A percentile compares a stretch with the other conserved stretches of the same genome.
phyloP scores from a whole-genome alignment of 1,284 basidiomycete species.

The Uromyces viciae-fabae region DNA sequence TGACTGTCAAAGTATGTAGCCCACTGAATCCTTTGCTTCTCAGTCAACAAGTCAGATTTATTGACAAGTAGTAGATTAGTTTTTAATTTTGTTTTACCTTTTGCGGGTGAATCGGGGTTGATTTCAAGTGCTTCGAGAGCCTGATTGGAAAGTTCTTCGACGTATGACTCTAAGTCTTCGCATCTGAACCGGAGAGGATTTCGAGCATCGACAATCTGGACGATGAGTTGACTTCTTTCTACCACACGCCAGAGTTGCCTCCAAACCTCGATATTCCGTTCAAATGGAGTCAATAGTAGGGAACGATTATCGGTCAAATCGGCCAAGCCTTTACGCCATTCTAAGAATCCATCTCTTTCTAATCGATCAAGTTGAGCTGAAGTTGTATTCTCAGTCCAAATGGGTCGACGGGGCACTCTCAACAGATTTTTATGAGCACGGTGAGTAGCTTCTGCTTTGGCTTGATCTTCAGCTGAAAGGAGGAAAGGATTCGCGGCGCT shows the following conservation, averaged over 20 bases:
- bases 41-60: slow-evolving; percentile 88
- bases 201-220: slow-evolving; percentile 92
- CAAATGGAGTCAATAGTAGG: slow-evolving; percentile 85
- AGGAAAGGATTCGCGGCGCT: slow-evolving; percentile 75
- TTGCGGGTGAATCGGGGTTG: slow-evolving; percentile 45
- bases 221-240: slow-evolving; percentile 85
- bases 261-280: slow-evolving; percentile 95
- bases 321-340: slow-evolving; percentile 85
- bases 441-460: slow-evolving; percentile 68
- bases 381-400: slow-evolving; percentile 77
- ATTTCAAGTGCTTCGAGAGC: neutral
- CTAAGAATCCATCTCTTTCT: slow-evolving; percentile 80
- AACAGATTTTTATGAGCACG: slow-evolving; percentile 68
- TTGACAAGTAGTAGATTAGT: slow-evolving; percentile 84
- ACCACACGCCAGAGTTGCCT: slow-evolving; percentile 90
- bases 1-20: slow-evolving; percentile 87
- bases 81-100: slow-evolving; percentile 56
- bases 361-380: slow-evolving; percentile 73
- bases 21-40: slow-evolving; percentile 76
- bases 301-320: slow-evolving; percentile 70
- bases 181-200: slow-evolving; percentile 88
- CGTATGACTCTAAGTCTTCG: slow-evolving; percentile 84
- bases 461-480: slow-evolving; percentile 77
- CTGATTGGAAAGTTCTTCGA: slow-evolving; percentile 57
- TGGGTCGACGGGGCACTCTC: slow-evolving; percentile 73